A percentile compares a stretch with the other conserved stretches of the same genome.
phyloP scores from a whole-genome alignment of 2,329 filamentous ascomycete species.

The Acarospora socialis region DNA sequence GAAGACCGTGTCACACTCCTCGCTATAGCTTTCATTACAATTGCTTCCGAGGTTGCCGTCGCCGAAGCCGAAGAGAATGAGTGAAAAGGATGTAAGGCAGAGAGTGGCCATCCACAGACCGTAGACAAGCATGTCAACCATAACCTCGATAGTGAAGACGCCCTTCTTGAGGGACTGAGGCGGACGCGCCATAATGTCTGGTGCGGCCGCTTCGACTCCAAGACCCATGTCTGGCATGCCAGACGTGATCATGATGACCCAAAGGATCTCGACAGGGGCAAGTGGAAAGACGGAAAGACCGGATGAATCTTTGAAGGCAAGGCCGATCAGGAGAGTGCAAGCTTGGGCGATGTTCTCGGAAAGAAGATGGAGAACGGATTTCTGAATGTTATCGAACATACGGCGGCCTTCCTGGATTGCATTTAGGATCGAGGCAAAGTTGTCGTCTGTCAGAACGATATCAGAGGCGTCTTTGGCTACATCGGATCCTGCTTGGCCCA shows the following conservation, averaged over 20 bases:
- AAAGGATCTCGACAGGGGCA: conserved; percentile 73
- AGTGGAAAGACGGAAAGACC: conserved; percentile 73
- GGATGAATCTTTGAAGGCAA: conserved; percentile 60
- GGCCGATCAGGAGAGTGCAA: conserved; percentile 63
- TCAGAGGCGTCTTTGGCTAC: conserved; percentile 49
- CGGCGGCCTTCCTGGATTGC: conserved; percentile 59
- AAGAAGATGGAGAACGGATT: conserved; percentile 69
- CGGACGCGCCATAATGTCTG: conserved; percentile 65
- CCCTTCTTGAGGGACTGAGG: conserved; percentile 55
- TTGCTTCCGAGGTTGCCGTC: conserved; percentile 42
- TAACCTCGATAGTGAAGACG: conserved; percentile 64
- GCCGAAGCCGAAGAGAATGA: conserved; percentile 50
- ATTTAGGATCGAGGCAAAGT: conserved; percentile 56
- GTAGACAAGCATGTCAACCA: conserved; percentile 67
- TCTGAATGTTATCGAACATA: conserved; percentile 69
- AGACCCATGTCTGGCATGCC: conserved; percentile 80
- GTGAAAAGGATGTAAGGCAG: conserved; percentile 47
- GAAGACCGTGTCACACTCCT: conserved; percentile 49
- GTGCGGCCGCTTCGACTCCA: conserved; percentile 60
- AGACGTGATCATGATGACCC: conserved; percentile 90
- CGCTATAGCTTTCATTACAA: conserved; percentile 46
- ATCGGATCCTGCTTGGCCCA: conserved; percentile 43
- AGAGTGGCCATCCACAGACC: conserved; percentile 63
- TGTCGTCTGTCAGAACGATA: conserved; percentile 51
- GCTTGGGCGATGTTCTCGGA: conserved; percentile 76